Evolutionary conservation across 371 early-diverging fungal species (phyloP), one percentile per base, ranked within the genome.

Genomic region (Rhizomucor pusillus): DNA sequence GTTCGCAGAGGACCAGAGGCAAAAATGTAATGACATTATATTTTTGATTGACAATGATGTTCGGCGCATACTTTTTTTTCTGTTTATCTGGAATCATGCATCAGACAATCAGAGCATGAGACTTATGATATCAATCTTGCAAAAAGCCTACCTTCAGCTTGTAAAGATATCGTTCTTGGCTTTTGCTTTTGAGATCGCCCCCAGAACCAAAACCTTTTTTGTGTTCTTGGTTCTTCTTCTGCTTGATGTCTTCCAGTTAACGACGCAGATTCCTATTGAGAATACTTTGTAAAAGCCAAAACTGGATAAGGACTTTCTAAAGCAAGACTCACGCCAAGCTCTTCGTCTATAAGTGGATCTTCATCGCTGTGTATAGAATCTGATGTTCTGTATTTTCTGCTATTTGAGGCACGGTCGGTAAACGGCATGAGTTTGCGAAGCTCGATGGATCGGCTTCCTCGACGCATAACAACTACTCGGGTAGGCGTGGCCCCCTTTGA

Each of bases 21-120:
- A 98, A 47, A 68, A 99, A 99, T 1, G 92, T 90, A 41, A 92
- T 59, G 12, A 92, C 46, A 56, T 84, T 92, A 82, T 99, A 99
- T 72, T 97, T 99, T 79, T 98, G 97, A 72, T 99, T 99, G 48
- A 89, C 72, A 29, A 99, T 90, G 39, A 90, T 81, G 69, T 99
- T 99, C 14, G 90, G 87, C 24, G 90, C 69, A 66, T 77, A 90
- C 56, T 69, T 73, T 61, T 83, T 82, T 29, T 29, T 29, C 52
- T 74, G 69, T 57, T 80, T 79, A 54, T 76, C 81, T 84, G 53
- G 37, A 25, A 13, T 16, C n/a, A n/a, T n/a, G n/a, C n/a, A n/a
- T n/a, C n/a, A n/a, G n/a, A n/a, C n/a, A n/a, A n/a, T 40, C 44
- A 44, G 10, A 18, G 7, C 44, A 18, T 49, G 29, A 19, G 25